Evolutionary conservation across 2,329 filamentous ascomycete genomes (phyloP).

Genomic region (Stagonosporopsis tanaceti): DNA sequence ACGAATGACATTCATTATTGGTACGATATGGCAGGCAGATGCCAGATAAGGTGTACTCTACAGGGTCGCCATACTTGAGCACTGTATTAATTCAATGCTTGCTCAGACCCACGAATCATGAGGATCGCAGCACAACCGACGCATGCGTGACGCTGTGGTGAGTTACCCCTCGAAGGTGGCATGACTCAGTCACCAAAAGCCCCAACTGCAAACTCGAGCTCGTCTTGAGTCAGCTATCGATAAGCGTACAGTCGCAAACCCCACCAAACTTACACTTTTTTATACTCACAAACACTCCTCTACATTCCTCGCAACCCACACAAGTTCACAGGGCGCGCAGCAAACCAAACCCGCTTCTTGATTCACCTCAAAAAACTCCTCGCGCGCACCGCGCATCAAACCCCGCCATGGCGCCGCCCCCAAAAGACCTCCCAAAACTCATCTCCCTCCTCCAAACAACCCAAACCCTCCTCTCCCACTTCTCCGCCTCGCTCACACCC

Average conservation of each 20-base stretch:
- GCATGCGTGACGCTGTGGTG: too few relatives aligned
- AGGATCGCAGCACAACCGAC: too few relatives aligned
- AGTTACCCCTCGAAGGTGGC: neutral
- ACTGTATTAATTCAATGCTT: too few relatives aligned
- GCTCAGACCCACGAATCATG: too few relatives aligned
- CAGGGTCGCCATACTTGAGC: too few relatives aligned
- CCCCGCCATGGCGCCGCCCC: conserved; percentile 2
- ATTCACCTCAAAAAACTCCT: neutral
- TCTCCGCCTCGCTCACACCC: conserved; percentile 22
- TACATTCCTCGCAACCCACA: neutral
- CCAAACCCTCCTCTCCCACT: conserved; percentile 47
- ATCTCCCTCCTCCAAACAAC: conserved; percentile 48
- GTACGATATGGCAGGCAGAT: too few relatives aligned
- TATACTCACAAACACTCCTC: neutral
- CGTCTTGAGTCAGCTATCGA: conserved; percentile 13
- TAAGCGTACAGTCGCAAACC: conserved; percentile 11
- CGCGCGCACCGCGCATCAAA: neutral
- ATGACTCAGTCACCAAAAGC: neutral
- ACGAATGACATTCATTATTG: too few relatives aligned
- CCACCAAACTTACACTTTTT: conserved; percentile 14
- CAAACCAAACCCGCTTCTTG: too few relatives aligned
- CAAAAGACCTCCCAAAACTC: conserved; percentile 40
- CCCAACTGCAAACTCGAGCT: neutral
- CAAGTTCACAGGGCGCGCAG: neutral
- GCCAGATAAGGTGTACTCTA: too few relatives aligned